Conservation (phyloP, 352 stramenopile genomes). For the Globisporangium acanthophoron region DNA sequence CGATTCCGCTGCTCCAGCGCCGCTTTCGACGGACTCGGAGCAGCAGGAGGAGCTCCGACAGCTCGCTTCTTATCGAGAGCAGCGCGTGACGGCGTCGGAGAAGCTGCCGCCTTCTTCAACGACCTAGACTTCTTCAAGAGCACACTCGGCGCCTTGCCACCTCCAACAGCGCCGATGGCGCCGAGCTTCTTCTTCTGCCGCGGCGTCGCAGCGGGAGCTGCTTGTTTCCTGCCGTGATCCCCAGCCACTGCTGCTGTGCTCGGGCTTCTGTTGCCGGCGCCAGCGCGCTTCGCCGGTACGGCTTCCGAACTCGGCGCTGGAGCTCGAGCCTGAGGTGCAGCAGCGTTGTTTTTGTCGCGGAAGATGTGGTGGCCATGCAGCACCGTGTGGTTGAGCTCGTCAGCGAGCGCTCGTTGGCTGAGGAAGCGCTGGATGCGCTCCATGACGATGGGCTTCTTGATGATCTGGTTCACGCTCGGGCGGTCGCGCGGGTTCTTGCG, state of each 20-base stretch:
- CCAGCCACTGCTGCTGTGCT: neutral
- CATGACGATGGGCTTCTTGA: slow-evolving; percentile 49
- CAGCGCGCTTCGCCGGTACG: neutral
- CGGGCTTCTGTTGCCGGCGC: slow-evolving; percentile 1
- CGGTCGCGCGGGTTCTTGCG: slow-evolving; percentile 49
- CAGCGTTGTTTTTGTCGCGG: slow-evolving; percentile 17
- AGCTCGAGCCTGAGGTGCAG: neutral
- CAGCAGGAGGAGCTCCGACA: neutral
- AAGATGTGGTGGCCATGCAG: slow-evolving; percentile 72
- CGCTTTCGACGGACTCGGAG: slow-evolving; percentile 8
- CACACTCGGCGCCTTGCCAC: slow-evolving; percentile 2
- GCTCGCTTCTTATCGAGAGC: neutral
- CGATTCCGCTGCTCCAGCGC: slow-evolving; percentile 14
- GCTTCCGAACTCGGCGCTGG: neutral
- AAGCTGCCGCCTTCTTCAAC: slow-evolving; percentile 11
- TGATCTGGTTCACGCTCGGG: slow-evolving; percentile 59
- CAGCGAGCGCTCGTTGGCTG: slow-evolving; percentile 36
- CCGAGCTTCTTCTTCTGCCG: slow-evolving; percentile 11
- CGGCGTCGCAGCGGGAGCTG: neutral
- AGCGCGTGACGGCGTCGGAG: slow-evolving; percentile 1
- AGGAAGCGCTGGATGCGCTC: slow-evolving; percentile 63
- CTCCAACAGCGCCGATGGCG: neutral
- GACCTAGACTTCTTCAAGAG: slow-evolving; percentile 13
- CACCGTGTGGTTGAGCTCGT: slow-evolving; percentile 68
- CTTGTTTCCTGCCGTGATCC: slow-evolving; percentile 1